These are phyloP conservation scores for Orbilia ellipsospora DNA, from an alignment of 2,329 filamentous ascomycete genomes.

Conservation along the genomic window DNA sequence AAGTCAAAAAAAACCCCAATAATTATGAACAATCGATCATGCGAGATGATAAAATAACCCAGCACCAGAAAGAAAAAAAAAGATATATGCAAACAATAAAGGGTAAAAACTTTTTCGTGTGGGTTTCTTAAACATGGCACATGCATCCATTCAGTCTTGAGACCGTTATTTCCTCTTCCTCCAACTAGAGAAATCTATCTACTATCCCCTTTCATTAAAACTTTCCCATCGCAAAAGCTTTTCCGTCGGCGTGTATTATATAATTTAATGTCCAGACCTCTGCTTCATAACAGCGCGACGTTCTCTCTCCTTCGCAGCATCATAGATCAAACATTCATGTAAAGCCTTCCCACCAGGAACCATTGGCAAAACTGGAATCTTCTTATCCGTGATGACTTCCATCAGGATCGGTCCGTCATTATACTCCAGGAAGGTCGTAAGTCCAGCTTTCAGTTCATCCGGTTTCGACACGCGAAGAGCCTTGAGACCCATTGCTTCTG, in stretches of 20 bases:
- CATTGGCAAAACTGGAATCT: conserved; percentile 97
- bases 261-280: conserved; percentile 38
- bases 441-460: conserved; percentile 78
- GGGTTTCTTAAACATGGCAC: no score
- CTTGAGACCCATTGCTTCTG: conserved; percentile 89
- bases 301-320: conserved; percentile 71
- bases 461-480: conserved; percentile 77
- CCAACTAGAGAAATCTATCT: no score
- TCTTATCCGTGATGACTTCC: conserved; percentile 89
- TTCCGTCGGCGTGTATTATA: background rate
- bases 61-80: background rate
- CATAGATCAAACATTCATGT: conserved; percentile 93
- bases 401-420: conserved; percentile 90
- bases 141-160: no score
- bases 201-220: background rate
- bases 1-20: background rate
- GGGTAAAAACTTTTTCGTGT: no score
- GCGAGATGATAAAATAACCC: background rate
- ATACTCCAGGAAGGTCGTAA: conserved; percentile 85
- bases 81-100: background rate
- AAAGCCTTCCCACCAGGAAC: conserved; percentile 87
- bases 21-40: conserved; percentile 15
- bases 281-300: conserved; percentile 56
- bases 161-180: no score
- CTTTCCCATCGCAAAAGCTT: conserved; percentile 2